Percentiles rank a stretch among this genome's conserved stretches.
Evolutionary conservation across 129 eudicot species (phyloP).

Genomic region (Arctium lappa): DNA sequence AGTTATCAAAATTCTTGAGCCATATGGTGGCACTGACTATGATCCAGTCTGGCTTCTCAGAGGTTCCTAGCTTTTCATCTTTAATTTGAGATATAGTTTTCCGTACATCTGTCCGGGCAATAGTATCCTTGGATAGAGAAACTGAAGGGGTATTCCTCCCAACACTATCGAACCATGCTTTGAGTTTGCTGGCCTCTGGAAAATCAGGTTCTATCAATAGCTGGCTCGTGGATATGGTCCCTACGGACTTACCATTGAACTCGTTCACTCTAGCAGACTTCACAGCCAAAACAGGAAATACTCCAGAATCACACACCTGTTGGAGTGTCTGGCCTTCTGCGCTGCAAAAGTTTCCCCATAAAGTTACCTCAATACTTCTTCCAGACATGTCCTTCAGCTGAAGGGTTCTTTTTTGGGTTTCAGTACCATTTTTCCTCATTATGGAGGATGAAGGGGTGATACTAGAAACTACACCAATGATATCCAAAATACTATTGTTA

Average conservation of each 20-base stretch:
- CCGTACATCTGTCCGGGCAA: constrained; percentile 45
- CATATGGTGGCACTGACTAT: constrained; percentile 48
- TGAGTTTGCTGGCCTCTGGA: constrained; percentile 63
- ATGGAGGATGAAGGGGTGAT: constrained; percentile 58
- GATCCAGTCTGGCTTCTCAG: constrained; percentile 89
- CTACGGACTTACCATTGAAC: constrained; percentile 65
- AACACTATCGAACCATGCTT: constrained; percentile 62
- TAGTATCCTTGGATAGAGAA: constrained; percentile 52
- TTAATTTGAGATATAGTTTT: constrained; percentile 81
- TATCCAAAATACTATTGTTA: constrained; percentile 55
- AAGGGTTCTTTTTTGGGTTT: constrained; percentile 63
- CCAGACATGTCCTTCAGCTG: constrained; percentile 86
- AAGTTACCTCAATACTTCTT: constrained; percentile 77
- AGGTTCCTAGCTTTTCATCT: constrained; percentile 85
- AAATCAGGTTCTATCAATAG: constrained; percentile 76
- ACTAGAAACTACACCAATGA: constrained; percentile 75
- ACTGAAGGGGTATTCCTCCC: constrained; percentile 54
- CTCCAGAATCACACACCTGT: constrained; percentile 61
- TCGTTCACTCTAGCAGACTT: constrained; percentile 72
- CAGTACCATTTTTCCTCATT: constrained; percentile 72
- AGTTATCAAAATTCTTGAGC: constrained; percentile 50
- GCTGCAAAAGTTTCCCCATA: constrained; percentile 90
- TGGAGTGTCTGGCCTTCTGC: constrained; percentile 80
- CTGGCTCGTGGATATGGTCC: constrained; percentile 71
- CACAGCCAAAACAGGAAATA: constrained; percentile 73